Conservation (phyloP, 75 land plant genomes). For the Cryptomeria japonica region DNA sequence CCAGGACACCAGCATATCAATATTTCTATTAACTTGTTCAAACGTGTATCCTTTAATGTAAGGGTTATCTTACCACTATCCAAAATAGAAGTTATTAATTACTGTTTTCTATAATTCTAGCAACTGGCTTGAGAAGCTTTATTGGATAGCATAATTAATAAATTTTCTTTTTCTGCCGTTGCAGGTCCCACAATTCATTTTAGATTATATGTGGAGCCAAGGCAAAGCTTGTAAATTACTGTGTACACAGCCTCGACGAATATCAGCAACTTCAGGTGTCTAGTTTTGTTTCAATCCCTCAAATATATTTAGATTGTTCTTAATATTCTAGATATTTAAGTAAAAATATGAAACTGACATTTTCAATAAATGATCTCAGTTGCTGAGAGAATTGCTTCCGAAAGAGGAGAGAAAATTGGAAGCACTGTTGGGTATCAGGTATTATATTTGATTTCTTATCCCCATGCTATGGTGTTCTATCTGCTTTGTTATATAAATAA, state of each 20-base stretch:
- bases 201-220: slow-evolving; percentile 85
- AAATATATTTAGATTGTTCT: background rate
- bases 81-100: background rate
- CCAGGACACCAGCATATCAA: background rate
- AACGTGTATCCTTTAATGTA: background rate
- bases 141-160: slow-evolving; percentile 1
- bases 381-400: slow-evolving; percentile 87
- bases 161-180: slow-evolving; percentile 10
- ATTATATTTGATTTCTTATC: background rate
- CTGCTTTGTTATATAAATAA: background rate
- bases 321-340: background rate
- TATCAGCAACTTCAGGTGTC: slow-evolving; percentile 93
- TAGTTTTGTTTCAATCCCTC: background rate
- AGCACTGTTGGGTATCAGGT: slow-evolving; percentile 95
- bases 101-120: background rate
- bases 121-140: background rate
- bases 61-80: background rate
- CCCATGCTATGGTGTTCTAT: background rate
- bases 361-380: slow-evolving; percentile 42
- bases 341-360: background rate
- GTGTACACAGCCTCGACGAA: slow-evolving; percentile 95
- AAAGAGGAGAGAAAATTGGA: slow-evolving; percentile 93
- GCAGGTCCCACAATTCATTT: slow-evolving; percentile 92
- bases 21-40: background rate
- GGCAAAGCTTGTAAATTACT: slow-evolving; percentile 83